Evolutionary conservation across 495 filamentous ascomycete genomes (phyloP).

Genomic region (Penicillium paxilli): DNA sequence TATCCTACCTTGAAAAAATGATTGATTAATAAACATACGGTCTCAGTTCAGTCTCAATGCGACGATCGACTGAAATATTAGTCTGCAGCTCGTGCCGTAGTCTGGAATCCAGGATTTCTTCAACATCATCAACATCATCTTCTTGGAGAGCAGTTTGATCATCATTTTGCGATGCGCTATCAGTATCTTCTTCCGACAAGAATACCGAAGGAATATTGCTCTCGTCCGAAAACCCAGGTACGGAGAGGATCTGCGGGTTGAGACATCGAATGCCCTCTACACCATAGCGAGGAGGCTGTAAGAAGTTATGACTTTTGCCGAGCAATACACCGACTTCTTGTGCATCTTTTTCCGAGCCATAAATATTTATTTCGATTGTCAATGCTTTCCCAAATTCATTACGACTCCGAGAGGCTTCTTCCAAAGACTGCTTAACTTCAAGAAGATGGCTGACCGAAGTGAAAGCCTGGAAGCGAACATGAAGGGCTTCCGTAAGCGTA

Average conservation of each 20-base stretch:
- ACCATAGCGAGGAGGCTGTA: conserved; percentile 3
- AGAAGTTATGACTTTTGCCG: neutral
- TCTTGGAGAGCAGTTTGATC: neutral
- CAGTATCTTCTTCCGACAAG: neutral
- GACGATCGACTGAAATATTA: conserved; percentile 2
- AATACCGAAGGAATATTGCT: neutral
- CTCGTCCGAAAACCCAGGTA: neutral
- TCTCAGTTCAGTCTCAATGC: neutral
- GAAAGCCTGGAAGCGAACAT: neutral
- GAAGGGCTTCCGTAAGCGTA: neutral
- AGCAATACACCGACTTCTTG: neutral
- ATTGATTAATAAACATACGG: neutral
- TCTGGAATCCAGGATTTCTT: neutral
- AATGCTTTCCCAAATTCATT: neutral
- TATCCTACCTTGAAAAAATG: neutral
- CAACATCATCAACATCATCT: neutral
- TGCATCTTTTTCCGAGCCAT: neutral
- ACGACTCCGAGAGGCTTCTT: neutral
- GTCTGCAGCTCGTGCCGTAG: neutral
- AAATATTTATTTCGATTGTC: neutral
- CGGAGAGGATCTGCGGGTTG: conserved; percentile 2
- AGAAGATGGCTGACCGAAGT: neutral
- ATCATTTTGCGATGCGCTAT: neutral
- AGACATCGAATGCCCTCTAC: neutral
- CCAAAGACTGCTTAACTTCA: neutral